These are phyloP conservation scores for Cyberlindnera bimundalis DNA, from an alignment of 805 yeast genomes.

Conservation along the genomic window DNA sequence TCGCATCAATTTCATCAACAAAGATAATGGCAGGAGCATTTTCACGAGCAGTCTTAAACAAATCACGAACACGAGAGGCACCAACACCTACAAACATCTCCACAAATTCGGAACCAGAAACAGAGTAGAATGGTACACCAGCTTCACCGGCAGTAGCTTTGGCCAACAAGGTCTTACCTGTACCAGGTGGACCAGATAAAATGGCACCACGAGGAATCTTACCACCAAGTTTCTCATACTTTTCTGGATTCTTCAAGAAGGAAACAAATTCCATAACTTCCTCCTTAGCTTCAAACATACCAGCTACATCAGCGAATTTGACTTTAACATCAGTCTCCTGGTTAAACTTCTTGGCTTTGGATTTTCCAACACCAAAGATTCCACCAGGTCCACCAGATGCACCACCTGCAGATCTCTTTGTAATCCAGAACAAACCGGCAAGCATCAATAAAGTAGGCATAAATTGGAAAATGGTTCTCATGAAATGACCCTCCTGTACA, in stretches of 20 bases:
- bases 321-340: slow-evolving; percentile 88
- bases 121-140: slow-evolving; percentile 93
- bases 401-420: slow-evolving; percentile 52
- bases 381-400: slow-evolving; percentile 59
- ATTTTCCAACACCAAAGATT: slow-evolving; percentile 85
- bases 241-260: slow-evolving; percentile 84
- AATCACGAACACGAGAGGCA: slow-evolving; percentile 95
- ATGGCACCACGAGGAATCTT: slow-evolving; percentile 98
- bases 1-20: slow-evolving; percentile 99
- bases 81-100: slow-evolving; percentile 99
- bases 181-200: slow-evolving; percentile 97
- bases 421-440: slow-evolving; percentile 84
- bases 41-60: slow-evolving; percentile 87
- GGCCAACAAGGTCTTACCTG: slow-evolving; percentile 96
- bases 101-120: slow-evolving; percentile 95
- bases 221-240: slow-evolving; percentile 92
- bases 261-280: slow-evolving; percentile 98
- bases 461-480: slow-evolving; percentile 64
- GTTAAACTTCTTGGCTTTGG: slow-evolving; percentile 87
- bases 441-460: slow-evolving; percentile 87
- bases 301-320: slow-evolving; percentile 93
- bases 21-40: slow-evolving; percentile 95
- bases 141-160: slow-evolving; percentile 99
- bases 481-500: slow-evolving; percentile 63
- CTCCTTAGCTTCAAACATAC: slow-evolving; percentile 93